A percentile compares a stretch with the other conserved stretches of the same genome.
Evolutionary conservation across 1,139 yeast genomes (phyloP).

Genomic region (Debaryomycetaceae sp.): DNA sequence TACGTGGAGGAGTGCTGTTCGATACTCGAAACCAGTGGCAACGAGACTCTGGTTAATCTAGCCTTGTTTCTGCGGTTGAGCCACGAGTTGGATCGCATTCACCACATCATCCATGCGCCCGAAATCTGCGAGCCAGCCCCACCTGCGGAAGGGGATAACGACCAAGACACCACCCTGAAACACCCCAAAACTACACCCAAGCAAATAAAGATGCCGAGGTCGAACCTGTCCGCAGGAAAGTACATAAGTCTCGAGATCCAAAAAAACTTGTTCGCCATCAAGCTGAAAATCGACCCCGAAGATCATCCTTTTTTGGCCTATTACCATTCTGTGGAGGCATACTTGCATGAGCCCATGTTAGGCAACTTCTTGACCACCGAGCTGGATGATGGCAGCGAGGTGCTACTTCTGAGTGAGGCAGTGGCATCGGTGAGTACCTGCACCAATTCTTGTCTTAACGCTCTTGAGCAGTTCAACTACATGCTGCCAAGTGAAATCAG

Average conservation of each 20-base stretch:
- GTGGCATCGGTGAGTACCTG: conserved; percentile 45
- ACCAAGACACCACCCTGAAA: background rate
- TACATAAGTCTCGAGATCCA: conserved; percentile 41
- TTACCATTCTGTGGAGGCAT: conserved; percentile 67
- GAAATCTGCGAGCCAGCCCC: too few relatives aligned
- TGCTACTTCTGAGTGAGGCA: conserved; percentile 22
- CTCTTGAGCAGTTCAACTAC: conserved; percentile 46
- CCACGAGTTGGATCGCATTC: conserved; percentile 60
- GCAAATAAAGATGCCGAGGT: too few relatives aligned
- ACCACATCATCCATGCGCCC: conserved; percentile 42
- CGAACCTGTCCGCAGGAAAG: conserved; percentile 17
- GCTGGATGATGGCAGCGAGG: conserved; percentile 10
- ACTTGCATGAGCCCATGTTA: conserved; percentile 59
- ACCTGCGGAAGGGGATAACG: too few relatives aligned
- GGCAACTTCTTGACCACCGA: conserved; percentile 24
- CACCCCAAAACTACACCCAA: too few relatives aligned
- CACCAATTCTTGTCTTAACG: conserved; percentile 49
- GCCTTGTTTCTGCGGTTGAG: conserved; percentile 60
- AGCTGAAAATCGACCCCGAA: conserved; percentile 29
- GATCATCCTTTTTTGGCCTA: conserved; percentile 46
- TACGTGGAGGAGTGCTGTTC: conserved; percentile 62
- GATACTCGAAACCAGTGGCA: conserved; percentile 35
- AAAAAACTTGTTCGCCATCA: conserved; percentile 34
- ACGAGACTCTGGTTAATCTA: conserved; percentile 31
- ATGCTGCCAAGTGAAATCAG: conserved; percentile 44